phyloP scores from a whole-genome alignment of 768 basidiomycete species.

The Kwoniella europaea region DNA sequence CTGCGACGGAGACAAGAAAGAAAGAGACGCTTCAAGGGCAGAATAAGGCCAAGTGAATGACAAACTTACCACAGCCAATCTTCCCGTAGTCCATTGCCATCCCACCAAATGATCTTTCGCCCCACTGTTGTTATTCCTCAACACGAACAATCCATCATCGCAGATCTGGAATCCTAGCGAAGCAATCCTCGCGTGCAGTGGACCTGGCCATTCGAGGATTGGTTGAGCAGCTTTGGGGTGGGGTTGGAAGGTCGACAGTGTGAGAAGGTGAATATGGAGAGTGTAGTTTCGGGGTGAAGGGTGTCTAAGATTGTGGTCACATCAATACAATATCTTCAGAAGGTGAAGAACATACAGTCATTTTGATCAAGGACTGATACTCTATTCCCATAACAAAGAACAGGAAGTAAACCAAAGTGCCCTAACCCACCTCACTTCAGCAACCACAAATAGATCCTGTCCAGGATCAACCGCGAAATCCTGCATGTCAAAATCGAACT shows the following conservation, averaged over 20 bases:
- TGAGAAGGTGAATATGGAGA: slow-evolving; percentile 47
- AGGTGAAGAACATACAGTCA: too few relatives aligned
- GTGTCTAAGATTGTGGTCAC: background rate
- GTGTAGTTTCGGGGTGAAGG: slow-evolving; percentile 16
- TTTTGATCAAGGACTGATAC: too few relatives aligned
- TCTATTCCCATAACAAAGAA: too few relatives aligned
- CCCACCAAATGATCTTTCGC: slow-evolving; percentile 40
- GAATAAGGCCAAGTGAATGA: too few relatives aligned
- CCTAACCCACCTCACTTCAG: slow-evolving; percentile 45
- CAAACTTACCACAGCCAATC: slow-evolving; percentile 43
- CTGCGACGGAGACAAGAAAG: too few relatives aligned
- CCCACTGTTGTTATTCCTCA: slow-evolving; percentile 27
- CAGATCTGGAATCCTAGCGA: slow-evolving; percentile 49
- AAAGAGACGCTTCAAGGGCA: too few relatives aligned
- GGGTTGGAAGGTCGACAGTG: slow-evolving; percentile 46
- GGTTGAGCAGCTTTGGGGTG: slow-evolving; percentile 46
- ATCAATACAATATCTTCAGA: too few relatives aligned
- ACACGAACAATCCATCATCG: slow-evolving; percentile 46
- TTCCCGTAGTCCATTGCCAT: slow-evolving; percentile 54
- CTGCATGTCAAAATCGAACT: slow-evolving; percentile 44
- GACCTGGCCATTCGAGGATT: slow-evolving; percentile 34
- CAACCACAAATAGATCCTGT: slow-evolving; percentile 51
- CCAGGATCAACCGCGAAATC: slow-evolving; percentile 58
- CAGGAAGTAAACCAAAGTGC: background rate
- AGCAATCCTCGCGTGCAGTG: slow-evolving; percentile 10